Conservation (phyloP, 2,329 filamentous ascomycete species). For the Camillea tinctor region DNA sequence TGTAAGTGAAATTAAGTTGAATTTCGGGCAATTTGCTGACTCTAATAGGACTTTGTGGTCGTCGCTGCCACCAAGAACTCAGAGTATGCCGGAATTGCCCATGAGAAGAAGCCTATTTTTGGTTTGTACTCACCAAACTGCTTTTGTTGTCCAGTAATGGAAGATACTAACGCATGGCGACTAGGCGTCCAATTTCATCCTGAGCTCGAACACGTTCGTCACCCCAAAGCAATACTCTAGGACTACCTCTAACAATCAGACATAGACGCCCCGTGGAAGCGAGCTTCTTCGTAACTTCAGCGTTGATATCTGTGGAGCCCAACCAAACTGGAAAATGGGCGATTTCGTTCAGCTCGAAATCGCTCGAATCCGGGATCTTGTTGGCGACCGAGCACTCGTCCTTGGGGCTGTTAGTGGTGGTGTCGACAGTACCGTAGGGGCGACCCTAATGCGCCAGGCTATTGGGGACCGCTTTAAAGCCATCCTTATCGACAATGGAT, state of each 20-base stretch:
- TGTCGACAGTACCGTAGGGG: constrained; percentile 86
- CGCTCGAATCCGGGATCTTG: constrained; percentile 72
- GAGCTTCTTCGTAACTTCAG: constrained; percentile 70
- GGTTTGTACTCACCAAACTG: constrained; percentile 36
- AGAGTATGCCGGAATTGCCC: constrained; percentile 76
- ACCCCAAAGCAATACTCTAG: constrained; percentile 2
- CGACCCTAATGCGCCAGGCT: constrained; percentile 80
- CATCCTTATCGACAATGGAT: constrained; percentile 80
- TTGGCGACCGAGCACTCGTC: constrained; percentile 80
- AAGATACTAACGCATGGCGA: background rate
- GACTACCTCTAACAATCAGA: constrained; percentile 36
- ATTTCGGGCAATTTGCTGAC: too few relatives aligned
- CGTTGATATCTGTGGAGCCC: constrained; percentile 75
- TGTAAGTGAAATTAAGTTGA: too few relatives aligned
- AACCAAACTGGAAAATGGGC: constrained; percentile 79
- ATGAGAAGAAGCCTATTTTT: constrained; percentile 68
- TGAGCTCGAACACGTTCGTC: constrained; percentile 2
- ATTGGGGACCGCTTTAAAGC: constrained; percentile 82
- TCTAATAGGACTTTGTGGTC: constrained; percentile 67
- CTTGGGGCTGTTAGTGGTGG: constrained; percentile 74
- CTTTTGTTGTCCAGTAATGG: background rate
- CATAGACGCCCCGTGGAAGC: constrained; percentile 66
- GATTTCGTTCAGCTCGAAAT: constrained; percentile 83
- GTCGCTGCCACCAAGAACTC: constrained; percentile 77
- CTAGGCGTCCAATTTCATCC: constrained; percentile 2